These are phyloP conservation scores for Moringa oleifera DNA, from an alignment of 345 rosid genomes.

Conservation along the genomic window DNA sequence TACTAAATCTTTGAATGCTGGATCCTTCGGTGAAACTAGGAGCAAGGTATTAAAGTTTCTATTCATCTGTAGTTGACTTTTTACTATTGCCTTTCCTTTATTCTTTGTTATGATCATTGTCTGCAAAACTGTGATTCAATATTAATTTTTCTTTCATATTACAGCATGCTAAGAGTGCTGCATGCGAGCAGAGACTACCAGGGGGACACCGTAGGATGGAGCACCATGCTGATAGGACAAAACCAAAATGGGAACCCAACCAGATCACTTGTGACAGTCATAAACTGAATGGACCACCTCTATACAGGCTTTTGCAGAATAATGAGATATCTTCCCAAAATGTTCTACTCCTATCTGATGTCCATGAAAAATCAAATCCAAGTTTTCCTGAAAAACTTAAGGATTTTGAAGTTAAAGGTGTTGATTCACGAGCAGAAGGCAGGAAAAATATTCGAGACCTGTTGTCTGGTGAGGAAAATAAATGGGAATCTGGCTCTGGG, in stretches of 20 bases:
- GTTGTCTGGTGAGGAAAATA: slow-evolving; percentile 45
- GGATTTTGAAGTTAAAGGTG: slow-evolving; percentile 11
- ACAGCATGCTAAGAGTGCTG: slow-evolving; percentile 27
- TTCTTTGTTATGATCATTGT: not conserved
- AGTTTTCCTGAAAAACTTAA: slow-evolving; percentile 22
- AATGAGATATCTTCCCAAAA: slow-evolving; percentile 10
- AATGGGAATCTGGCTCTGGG: slow-evolving; percentile 34
- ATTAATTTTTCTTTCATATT: slow-evolving; percentile 1
- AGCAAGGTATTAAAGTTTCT: slow-evolving; percentile 36
- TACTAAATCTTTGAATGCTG: slow-evolving; percentile 31
- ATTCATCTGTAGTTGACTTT: not conserved
- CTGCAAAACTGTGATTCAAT: not conserved
- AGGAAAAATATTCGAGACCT: slow-evolving; percentile 38
- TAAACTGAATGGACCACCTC: slow-evolving; percentile 27
- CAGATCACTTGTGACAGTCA: slow-evolving; percentile 12
- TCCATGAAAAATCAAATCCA: not conserved
- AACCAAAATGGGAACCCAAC: slow-evolving; percentile 16
- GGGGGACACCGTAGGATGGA: slow-evolving; percentile 10
- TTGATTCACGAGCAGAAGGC: slow-evolving; percentile 15
- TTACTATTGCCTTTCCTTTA: not conserved
- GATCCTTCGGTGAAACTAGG: slow-evolving; percentile 21
- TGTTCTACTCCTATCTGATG: slow-evolving; percentile 10
- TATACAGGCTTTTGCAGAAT: slow-evolving; percentile 24
- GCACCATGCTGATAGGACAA: slow-evolving; percentile 23
- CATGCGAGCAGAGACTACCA: slow-evolving; percentile 9